These are phyloP conservation scores for Wickerhamiella infanticola DNA, from an alignment of 1,139 yeast species.

Conservation along the genomic window DNA sequence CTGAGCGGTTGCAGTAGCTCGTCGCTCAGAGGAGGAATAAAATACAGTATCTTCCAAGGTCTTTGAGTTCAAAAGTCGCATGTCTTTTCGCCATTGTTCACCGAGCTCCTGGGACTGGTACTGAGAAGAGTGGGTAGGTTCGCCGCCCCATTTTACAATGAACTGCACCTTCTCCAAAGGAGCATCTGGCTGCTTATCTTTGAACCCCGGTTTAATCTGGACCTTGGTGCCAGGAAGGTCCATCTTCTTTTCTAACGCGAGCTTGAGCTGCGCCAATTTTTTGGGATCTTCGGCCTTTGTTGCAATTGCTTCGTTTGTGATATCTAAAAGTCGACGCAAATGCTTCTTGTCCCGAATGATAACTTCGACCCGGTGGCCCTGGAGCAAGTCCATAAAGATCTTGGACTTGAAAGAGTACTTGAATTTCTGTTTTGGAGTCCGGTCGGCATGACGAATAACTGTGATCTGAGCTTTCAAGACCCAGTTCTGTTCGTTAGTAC, in stretches of 20 bases:
- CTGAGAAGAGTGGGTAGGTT: conserved; percentile 94
- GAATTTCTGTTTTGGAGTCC: conserved; percentile 98
- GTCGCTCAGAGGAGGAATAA: conserved; percentile 82
- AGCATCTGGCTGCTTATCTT: conserved; percentile 21
- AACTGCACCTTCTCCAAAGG: conserved; percentile 92
- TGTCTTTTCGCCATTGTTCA: conserved; percentile 86
- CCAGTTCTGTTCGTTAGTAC: conserved; percentile 91
- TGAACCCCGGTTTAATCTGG: conserved; percentile 71
- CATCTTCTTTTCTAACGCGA: conserved; percentile 79
- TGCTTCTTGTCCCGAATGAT: conserved; percentile 84
- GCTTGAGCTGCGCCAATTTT: conserved; percentile 59
- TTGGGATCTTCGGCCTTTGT: conserved; percentile 63
- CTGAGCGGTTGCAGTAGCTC: conserved; percentile 87
- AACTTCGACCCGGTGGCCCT: conserved; percentile 93
- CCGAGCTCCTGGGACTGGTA: conserved; percentile 93
- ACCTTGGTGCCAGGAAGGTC: conserved; percentile 91
- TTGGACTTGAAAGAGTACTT: conserved; percentile 88
- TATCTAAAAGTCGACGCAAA: conserved; percentile 67
- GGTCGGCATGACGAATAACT: conserved; percentile 91
- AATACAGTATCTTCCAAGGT: conserved; percentile 76
- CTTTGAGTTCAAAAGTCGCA: conserved; percentile 68
- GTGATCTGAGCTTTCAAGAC: conserved; percentile 84
- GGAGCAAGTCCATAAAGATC: conserved; percentile 67
- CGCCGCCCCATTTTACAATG: conserved; percentile 98
- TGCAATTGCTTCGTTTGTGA: conserved; percentile 68